Evolutionary conservation across 306 rosid species (phyloP), one percentile per base, ranked within the genome.

Genomic region (Amphicarpaea edgeworthii): DNA sequence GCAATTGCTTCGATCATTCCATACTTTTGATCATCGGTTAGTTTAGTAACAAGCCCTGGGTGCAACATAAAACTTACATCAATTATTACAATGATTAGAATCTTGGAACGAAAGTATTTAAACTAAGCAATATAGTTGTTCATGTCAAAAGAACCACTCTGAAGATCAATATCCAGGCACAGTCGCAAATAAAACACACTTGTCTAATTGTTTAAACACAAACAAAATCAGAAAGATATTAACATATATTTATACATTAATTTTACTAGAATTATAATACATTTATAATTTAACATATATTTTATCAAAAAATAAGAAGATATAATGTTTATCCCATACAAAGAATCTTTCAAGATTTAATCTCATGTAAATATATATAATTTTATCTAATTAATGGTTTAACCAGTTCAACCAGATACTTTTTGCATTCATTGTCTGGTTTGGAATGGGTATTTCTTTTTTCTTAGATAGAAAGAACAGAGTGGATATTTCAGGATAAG

Each of bases 1-100:
- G 98, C 83, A 79, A 90, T 95, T 77, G 98, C 98, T 87, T 95
- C 98, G 32, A 92, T 89, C 98, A 95, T 95, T 78, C 98, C 98
- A 83, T 95, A 95, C 89, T 90, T 95, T 75, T 95, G 91, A 92
- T 95, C 98, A 78, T 95, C 98, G 21, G 96, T 95, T 80, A 95
- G 76, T 81, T 92, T 95, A n/a, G 98, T 95, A 72, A 95, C 98
- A 78, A 92, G 90, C 68, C 98, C 98, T 95, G 84, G 24, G 69
- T 75, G 85, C 45, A 82, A 79, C 38, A 84, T 76, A 80, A 87
- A 34, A 37, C 37, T 73, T 82, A 34, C 68, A 72, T 79, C 45
- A 82, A 64, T 66, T 41, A 45, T 50, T 37, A 41, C 23, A 65
- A 79, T 49, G 70, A 43, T 51, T 59, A 23, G 49, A 26, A 76